A percentile compares a stretch with the other conserved stretches of the same genome.
phyloP scores from a whole-genome alignment of 176 grass and related monocot genomes.

The Tillandsia fasciculata region DNA sequence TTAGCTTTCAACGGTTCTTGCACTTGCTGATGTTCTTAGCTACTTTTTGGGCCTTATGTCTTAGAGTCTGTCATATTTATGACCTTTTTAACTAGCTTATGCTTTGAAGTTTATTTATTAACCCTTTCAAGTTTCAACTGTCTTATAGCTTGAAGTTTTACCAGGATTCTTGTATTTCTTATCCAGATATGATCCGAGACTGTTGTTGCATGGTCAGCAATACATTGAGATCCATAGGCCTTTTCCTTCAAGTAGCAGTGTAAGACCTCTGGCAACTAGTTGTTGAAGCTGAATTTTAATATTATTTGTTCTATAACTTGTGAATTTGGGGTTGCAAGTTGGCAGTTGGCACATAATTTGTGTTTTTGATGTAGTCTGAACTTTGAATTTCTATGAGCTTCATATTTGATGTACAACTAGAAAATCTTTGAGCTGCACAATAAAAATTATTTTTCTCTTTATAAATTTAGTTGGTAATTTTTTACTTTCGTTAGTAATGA shows the following conservation, averaged over 20 bases:
- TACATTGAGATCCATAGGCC: slow-evolving; percentile 78
- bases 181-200: slow-evolving; percentile 56
- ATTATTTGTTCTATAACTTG: not conserved
- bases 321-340: not conserved
- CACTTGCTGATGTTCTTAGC: slow-evolving; percentile 3
- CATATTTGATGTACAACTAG: no score
- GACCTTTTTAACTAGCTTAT: not conserved
- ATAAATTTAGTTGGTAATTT: not conserved
- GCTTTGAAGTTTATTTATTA: no score
- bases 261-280: slow-evolving; percentile 26
- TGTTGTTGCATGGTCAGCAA: slow-evolving; percentile 94
- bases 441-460: not conserved
- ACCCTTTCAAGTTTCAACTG: no score
- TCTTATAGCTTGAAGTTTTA: no score
- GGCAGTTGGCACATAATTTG: not conserved
- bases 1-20: not conserved
- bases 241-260: slow-evolving; percentile 57
- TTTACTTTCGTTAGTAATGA: not conserved
- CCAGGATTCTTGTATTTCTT: not conserved
- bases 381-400: no score
- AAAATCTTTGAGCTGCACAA: no score
- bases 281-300: not conserved
- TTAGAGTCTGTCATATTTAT: slow-evolving; percentile 1
- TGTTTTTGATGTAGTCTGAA: no score
- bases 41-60: not conserved